Percentiles rank a stretch among this genome's conserved stretches.
Conservation (phyloP, 2,329 filamentous ascomycete genomes). For the Botrytis fabae region DNA sequence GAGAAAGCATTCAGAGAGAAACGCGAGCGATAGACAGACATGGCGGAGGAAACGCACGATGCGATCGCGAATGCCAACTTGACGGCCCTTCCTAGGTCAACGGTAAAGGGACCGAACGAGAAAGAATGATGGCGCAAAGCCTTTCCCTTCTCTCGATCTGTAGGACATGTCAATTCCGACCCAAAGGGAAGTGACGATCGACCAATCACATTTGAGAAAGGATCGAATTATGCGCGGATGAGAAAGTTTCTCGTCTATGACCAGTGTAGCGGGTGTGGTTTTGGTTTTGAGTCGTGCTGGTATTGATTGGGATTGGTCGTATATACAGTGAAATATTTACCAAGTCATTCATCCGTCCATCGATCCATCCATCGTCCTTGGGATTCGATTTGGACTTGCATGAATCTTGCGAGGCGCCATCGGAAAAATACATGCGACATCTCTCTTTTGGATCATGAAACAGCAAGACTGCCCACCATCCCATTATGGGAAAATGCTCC, state of each 20-base stretch:
- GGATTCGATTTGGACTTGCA: background rate
- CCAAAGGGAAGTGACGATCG: background rate
- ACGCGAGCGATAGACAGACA: background rate
- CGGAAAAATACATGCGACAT: background rate
- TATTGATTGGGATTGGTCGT: no score
- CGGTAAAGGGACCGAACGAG: no score
- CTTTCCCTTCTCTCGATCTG: background rate
- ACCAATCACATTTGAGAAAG: background rate
- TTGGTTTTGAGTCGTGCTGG: background rate
- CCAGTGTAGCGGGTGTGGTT: no score
- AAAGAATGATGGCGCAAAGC: background rate
- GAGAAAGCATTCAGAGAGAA: no score
- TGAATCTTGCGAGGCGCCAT: background rate
- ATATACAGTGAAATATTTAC: no score
- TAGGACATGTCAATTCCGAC: background rate
- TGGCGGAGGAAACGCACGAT: no score
- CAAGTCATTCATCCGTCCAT: background rate
- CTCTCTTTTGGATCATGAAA: background rate
- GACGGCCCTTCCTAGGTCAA: no score
- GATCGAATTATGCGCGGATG: background rate
- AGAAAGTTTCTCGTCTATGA: background rate
- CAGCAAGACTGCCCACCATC: background rate
- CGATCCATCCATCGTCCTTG: no score
- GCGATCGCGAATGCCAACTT: background rate
- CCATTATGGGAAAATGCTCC: no score